A percentile compares a stretch with the other conserved stretches of the same genome.
These are phyloP conservation scores for Suillus lakei DNA, from an alignment of 768 basidiomycete species.

Conservation along the genomic window DNA sequence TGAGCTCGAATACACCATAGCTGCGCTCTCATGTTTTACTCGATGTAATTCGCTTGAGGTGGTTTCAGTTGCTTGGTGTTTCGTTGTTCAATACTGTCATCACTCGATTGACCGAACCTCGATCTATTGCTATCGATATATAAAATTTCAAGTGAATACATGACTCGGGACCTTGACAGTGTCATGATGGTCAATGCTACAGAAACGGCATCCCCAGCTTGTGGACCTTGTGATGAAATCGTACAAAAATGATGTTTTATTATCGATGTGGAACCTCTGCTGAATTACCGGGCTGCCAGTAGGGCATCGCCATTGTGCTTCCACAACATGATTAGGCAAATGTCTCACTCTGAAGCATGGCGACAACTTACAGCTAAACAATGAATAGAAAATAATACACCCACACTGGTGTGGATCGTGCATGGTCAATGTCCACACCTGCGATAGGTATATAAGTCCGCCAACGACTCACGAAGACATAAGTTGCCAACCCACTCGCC, in stretches of 20 bases:
- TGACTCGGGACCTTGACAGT: neutral
- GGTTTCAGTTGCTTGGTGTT: neutral
- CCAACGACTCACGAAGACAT: neutral
- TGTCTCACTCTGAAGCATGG: neutral
- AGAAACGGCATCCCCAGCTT: neutral
- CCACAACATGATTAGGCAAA: neutral
- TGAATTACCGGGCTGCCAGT: neutral
- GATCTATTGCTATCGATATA: neutral
- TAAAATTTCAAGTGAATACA: neutral
- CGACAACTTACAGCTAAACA: neutral
- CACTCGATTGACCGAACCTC: neutral
- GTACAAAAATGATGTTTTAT: neutral
- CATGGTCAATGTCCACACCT: neutral
- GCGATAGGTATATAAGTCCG: neutral
- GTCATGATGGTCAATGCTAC: neutral
- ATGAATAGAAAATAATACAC: neutral
- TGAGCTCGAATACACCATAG: too few species aligned
- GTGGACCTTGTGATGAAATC: neutral
- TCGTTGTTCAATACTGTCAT: neutral
- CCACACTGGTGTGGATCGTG: neutral
- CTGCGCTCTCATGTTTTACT: neutral
- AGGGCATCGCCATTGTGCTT: neutral
- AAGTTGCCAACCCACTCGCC: neutral
- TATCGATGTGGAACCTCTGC: neutral
- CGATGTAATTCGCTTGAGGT: neutral